Conservation (phyloP, 2,329 filamentous ascomycete species). For the Xylariaceae sp. region DNA sequence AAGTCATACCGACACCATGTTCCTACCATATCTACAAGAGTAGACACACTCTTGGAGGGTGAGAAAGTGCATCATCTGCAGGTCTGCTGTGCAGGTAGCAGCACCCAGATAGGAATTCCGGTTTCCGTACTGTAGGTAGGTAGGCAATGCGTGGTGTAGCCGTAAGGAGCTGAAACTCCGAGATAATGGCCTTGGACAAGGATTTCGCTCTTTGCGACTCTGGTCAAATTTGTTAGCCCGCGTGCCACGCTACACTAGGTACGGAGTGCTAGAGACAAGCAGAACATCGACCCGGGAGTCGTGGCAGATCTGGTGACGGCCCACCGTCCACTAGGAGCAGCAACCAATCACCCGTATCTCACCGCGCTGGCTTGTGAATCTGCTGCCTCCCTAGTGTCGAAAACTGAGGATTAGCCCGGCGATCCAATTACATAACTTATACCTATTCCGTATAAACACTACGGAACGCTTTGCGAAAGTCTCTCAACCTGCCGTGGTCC, state of each 20-base stretch:
- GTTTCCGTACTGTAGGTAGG: too few species aligned
- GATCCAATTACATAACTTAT: slow-evolving; percentile 1
- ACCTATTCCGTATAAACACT: not conserved
- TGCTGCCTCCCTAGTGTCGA: too few species aligned
- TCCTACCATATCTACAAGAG: too few species aligned
- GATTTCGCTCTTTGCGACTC: too few species aligned
- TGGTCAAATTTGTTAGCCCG: not conserved
- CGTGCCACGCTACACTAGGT: not conserved
- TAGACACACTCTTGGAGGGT: too few species aligned
- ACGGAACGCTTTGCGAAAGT: not conserved
- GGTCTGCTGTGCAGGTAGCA: too few species aligned
- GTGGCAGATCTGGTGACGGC: not conserved
- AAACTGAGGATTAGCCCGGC: not conserved
- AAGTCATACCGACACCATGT: too few species aligned
- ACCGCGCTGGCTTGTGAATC: not conserved
- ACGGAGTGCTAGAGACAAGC: not conserved
- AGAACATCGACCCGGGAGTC: not conserved
- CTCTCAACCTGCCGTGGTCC: not conserved
- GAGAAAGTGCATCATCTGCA: too few species aligned
- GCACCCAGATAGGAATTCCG: too few species aligned
- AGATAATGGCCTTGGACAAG: too few species aligned
- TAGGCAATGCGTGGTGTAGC: too few species aligned
- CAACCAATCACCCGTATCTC: not conserved
- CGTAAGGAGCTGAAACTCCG: too few species aligned
- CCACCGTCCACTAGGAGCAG: not conserved